These are phyloP conservation scores for Melampsora americana DNA, from an alignment of 1,284 basidiomycete genomes.

Conservation along the genomic window DNA sequence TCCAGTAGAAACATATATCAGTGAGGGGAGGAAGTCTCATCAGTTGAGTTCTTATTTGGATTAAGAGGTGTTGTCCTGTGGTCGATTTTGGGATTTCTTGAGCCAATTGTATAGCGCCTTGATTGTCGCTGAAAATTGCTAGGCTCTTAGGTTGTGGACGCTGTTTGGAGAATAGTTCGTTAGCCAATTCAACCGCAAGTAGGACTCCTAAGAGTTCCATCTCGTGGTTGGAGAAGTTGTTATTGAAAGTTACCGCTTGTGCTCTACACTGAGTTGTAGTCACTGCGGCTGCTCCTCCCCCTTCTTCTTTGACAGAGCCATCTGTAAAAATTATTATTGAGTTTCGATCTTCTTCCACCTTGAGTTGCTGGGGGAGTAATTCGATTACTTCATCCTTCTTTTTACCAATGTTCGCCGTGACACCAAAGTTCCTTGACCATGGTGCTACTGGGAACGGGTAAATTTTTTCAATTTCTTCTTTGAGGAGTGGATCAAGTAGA, in stretches of 20 bases:
- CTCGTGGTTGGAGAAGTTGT: not conserved
- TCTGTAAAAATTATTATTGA: not conserved
- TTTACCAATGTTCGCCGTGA: too few relatives aligned
- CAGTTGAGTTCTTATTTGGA: not conserved
- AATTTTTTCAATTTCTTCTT: too few relatives aligned
- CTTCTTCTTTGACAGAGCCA: not conserved
- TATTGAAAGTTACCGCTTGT: not conserved
- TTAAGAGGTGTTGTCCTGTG: not conserved
- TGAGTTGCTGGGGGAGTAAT: too few relatives aligned
- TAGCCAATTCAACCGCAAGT: not conserved
- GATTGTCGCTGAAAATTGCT: slow-evolving; percentile 7
- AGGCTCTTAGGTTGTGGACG: not conserved
- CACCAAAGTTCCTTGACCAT: too few relatives aligned
- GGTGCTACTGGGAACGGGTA: too few relatives aligned
- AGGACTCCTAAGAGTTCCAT: not conserved
- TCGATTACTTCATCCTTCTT: too few relatives aligned
- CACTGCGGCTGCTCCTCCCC: not conserved
- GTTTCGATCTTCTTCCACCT: not conserved
- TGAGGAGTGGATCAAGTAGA: too few relatives aligned
- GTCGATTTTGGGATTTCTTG: not conserved
- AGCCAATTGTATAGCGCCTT: not conserved
- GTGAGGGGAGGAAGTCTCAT: not conserved
- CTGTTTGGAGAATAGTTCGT: not conserved
- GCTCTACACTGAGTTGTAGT: not conserved
- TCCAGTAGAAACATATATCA: slow-evolving; percentile 2